Conservation (phyloP, 2,329 filamentous ascomycete genomes). For the Fusarium graminum region DNA sequence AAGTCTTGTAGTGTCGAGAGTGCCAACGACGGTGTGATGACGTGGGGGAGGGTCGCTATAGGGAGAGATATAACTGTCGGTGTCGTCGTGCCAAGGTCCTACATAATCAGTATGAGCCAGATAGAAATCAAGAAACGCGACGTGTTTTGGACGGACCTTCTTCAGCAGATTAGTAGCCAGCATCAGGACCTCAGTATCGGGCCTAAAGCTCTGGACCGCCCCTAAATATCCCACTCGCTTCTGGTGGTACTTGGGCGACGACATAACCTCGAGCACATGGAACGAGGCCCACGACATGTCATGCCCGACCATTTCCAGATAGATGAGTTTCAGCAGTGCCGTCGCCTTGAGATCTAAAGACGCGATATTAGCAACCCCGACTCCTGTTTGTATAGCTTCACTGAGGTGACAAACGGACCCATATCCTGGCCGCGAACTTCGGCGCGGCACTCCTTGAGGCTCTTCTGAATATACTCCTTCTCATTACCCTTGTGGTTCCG, state of each 20-base stretch:
- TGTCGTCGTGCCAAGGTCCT: slow-evolving; percentile 79
- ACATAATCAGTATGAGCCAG: slow-evolving; percentile 6
- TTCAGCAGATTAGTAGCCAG: slow-evolving; percentile 96
- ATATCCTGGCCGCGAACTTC: slow-evolving; percentile 95
- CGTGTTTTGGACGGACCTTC: slow-evolving; percentile 69
- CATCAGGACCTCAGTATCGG: slow-evolving; percentile 98
- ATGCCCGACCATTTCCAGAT: slow-evolving; percentile 98
- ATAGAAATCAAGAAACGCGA: background rate
- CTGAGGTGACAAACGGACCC: slow-evolving; percentile 66
- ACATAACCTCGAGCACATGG: slow-evolving; percentile 99
- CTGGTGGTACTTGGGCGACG: slow-evolving; percentile 91
- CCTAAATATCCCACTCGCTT: slow-evolving; percentile 96
- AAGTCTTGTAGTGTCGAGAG: slow-evolving; percentile 90
- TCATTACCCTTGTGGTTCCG: slow-evolving; percentile 96
- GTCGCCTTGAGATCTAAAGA: slow-evolving; percentile 89
- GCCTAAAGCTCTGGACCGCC: slow-evolving; percentile 94
- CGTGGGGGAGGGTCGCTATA: slow-evolving; percentile 89
- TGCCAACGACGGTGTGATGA: slow-evolving; percentile 92
- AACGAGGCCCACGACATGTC: slow-evolving; percentile 99
- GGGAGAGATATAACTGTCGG: slow-evolving; percentile 86
- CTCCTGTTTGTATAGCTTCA: background rate
- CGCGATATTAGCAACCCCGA: slow-evolving; percentile 24
- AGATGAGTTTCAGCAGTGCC: slow-evolving; percentile 93
- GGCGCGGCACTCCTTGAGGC: slow-evolving; percentile 92
- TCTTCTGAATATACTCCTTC: slow-evolving; percentile 93